A percentile compares a stretch with the other conserved stretches of the same genome.
phyloP scores from a whole-genome alignment of 1,284 basidiomycete genomes.

The Meripilus lineatus region DNA sequence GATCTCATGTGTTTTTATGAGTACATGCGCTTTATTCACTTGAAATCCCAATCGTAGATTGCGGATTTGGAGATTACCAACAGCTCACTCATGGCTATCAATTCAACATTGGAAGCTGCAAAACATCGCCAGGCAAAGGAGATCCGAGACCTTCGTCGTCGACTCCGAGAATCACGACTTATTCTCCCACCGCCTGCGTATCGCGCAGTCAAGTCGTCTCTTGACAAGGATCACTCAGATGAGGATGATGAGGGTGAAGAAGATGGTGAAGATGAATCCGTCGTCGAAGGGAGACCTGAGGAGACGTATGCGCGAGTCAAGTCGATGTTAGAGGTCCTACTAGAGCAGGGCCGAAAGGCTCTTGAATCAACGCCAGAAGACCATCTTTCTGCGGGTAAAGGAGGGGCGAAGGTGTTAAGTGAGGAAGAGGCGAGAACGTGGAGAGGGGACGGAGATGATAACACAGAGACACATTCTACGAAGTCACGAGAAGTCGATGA shows the following conservation, averaged over 20 bases:
- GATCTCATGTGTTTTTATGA: no score
- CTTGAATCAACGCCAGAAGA: slow-evolving; percentile 54
- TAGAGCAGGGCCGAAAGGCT: slow-evolving; percentile 55
- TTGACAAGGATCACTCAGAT: slow-evolving; percentile 34
- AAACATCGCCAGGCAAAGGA: slow-evolving; percentile 77
- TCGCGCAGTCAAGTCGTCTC: slow-evolving; percentile 47
- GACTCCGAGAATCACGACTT: slow-evolving; percentile 71
- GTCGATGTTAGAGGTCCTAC: slow-evolving; percentile 55
- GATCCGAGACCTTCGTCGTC: slow-evolving; percentile 70
- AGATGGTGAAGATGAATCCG: slow-evolving; percentile 33
- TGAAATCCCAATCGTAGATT: slow-evolving; percentile 46
- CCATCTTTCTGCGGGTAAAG: slow-evolving; percentile 38
- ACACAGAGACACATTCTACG: slow-evolving; percentile 21
- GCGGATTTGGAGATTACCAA: slow-evolving; percentile 82
- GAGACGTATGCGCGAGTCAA: slow-evolving; percentile 56
- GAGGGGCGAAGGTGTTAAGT: slow-evolving; percentile 61
- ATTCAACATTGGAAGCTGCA: slow-evolving; percentile 65
- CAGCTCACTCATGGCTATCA: slow-evolving; percentile 72
- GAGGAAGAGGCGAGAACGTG: slow-evolving; percentile 64
- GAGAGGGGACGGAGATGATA: slow-evolving; percentile 40
- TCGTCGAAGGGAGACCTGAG: slow-evolving; percentile 35
- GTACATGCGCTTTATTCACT: neutral
- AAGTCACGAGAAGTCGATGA: slow-evolving; percentile 18
- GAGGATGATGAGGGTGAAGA: slow-evolving; percentile 36
- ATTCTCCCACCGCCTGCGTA: slow-evolving; percentile 65